Base-by-base conservation (phyloP, 208 protist species). In the Leishmania braziliensis region DNA sequence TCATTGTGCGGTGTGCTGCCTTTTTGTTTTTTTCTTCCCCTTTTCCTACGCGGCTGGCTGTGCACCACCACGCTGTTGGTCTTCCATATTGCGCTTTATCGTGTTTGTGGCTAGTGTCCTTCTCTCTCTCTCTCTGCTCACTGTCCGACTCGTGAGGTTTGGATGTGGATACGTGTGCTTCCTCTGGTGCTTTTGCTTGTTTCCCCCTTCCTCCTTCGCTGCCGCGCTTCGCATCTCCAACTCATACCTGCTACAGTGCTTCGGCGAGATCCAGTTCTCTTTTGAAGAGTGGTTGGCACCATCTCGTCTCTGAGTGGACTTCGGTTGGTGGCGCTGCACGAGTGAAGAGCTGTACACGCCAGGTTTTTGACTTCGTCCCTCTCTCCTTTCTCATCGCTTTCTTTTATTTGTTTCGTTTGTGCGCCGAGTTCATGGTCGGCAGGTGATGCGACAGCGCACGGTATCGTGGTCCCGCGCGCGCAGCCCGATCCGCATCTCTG, bases 391-490 rank as follows among this genome's bases (percentile, higher is more conserved):
- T 23, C 18, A 18, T 20, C 46, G 16, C 43, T 53, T 51, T 51
- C 9, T 33, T 36, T 20, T 50, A 48, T 18, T 75, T 58, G 39
- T 53, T 53, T 18, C 16, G 18, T 29, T n/a, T 60, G 16, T 66
- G n/a, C 36, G 23, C 23, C 2, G 60, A 39, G n/a, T 82, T 51
- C 39, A 88, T 78, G 78, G 56, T 20, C 39, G 65, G 51, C 43
- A 50, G 60, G 77, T 53, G 23, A 88, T 88, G 78, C 77, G 63
- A 53, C 68, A 74, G 76, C 82, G 77, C 82, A 84, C 82, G 62
- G 70, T 56, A 77, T 88, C 84, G 54, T 76, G 85, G 53, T 88
- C 85, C 26, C 88, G 84, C 48, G 86, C 82, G 20, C 81, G 72
- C 8, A 89, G 80, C 77, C 83, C 69, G 58, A 48, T 62, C 63